A percentile compares a stretch with the other conserved stretches of the same genome.
These are phyloP conservation scores for Vitis rotundifolia DNA, from an alignment of 164 flowering plant genomes.

Conservation along the genomic window DNA sequence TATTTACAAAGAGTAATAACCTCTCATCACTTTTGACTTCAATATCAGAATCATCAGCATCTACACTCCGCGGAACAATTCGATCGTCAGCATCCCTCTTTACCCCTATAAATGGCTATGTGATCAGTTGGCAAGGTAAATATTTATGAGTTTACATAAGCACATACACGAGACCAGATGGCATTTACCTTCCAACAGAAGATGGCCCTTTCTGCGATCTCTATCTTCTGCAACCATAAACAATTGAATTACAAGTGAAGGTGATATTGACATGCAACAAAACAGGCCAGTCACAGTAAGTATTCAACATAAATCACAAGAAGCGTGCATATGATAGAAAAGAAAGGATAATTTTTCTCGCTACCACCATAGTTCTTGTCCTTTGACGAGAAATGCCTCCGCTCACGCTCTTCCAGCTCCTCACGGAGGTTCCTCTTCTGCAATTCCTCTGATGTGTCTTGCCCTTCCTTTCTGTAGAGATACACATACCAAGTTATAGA, in stretches of 20 bases:
- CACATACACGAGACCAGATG: not conserved
- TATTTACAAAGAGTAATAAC: constrained; percentile 28
- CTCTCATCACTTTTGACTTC: constrained; percentile 80
- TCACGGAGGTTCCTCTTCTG: constrained; percentile 84
- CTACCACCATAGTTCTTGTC: constrained; percentile 48
- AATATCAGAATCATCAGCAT: constrained; percentile 98
- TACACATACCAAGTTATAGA: not conserved
- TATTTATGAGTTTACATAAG: not conserved
- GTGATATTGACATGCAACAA: not conserved
- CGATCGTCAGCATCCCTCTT: constrained; percentile 86
- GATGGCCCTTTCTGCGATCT: constrained; percentile 81
- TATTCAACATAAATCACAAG: not conserved
- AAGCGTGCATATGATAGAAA: not conserved
- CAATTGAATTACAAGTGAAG: not conserved
- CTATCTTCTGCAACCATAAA: constrained; percentile 72
- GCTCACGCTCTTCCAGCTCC: constrained; percentile 88
- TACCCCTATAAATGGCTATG: constrained; percentile 41
- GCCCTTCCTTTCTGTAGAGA: constrained; percentile 82
- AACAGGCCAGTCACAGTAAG: not conserved
- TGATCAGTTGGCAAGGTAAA: constrained; percentile 9
- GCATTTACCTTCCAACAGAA: constrained; percentile 75
- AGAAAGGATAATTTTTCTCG: not conserved
- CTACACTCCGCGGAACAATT: constrained; percentile 69
- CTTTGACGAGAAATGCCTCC: constrained; percentile 87
- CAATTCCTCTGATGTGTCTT: constrained; percentile 89